Evolutionary conservation across 2,329 filamentous ascomycete species (phyloP), one percentile per base, ranked within the genome.

Genomic region (Aspergillus viridinutans): DNA sequence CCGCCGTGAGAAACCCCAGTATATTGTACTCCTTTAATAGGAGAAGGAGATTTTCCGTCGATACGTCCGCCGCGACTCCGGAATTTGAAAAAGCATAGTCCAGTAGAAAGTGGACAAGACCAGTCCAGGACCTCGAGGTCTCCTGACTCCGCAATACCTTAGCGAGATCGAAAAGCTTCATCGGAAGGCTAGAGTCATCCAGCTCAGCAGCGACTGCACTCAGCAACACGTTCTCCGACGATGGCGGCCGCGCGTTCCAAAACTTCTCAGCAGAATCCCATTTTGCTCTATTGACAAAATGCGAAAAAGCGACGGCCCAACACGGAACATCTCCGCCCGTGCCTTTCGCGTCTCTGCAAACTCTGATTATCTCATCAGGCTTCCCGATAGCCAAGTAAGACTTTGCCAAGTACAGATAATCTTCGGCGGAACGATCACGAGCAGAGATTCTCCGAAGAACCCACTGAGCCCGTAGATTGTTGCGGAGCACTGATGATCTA

Each of bases 401-500:
- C 47, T 71, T 70, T 23, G 80, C 74, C 26, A 77, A 73, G 43
- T 72, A 66, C 52, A 73, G 65, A 64, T 83, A 85, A 53, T 80
- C 76, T 4, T 71, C 68, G 7, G 69, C 62, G 2, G 70, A 73
- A 26, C 79, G 76, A 40, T 72, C 54, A 8, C 71, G 54, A 1
- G 58, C 25, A 3, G 72, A 64, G 26, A 83, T 73, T 56, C 29
- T 77, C 65, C 62, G 84, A 84, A 8, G 84, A 58, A 35, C 32
- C n/a, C 71, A 59, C 50, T 77, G 70, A 20, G 74, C 70, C 49
- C 79, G 76, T 56, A 73, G 72, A 14, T 75, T 69, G 64, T 83
- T 74, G 25, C 72, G 50, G 2, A 65, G 38, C 12, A 68, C 61
- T 45, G 63, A 57, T 10, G 80, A 80, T n/a, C 59, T 62, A 7